Evolutionary conservation across 2,329 filamentous ascomycete genomes (phyloP), one percentile per base, ranked within the genome.

Genomic region (Westerdykella ornata): DNA sequence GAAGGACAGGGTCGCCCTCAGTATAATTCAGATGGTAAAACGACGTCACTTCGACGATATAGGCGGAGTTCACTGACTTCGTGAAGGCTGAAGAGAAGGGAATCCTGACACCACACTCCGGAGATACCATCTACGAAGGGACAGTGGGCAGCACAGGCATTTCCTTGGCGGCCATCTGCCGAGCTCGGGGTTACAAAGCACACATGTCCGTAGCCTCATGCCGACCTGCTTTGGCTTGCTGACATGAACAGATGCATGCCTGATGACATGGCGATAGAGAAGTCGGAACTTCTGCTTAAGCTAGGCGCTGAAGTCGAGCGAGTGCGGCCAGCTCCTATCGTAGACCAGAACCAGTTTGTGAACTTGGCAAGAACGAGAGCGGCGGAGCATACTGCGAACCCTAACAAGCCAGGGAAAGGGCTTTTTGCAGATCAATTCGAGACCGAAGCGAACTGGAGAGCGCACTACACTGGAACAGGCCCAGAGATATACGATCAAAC

Each of bases 361-460:
- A 97, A 98, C 70, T 77, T 88, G 4, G 92, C 92, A 6, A 78
- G 87, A 18, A 75, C 77, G 16, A 80, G 88, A 38, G 90, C 92
- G 0, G 66, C 67, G 38, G 81, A 88, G 52, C 89, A 97, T 62
- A 85, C 83, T 1, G 68, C 65, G 0, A 70, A 72, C 7, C 61
- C 70, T 1, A 57, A 65, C 11, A 78, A 79, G 53, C 74, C 72
- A 28, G 90, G 88, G 49, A 74, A 78, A 38, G 92, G 92, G 16
- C 89, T 94, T 68, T 98, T 97, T 62, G 88, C 90, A 1, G 86
- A 98, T 65, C 92, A 98, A 62, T 98, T 98, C 60, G 92, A 98
- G 69, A 90, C 85, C 18, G 73, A 80, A 38, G 86, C 88, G 22
- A 98, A 98, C 67, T 95, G 84, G 76, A 74, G 77, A 35, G 89